Evolutionary conservation across 257 asterid species (phyloP).

Genomic region (Solanum tarapatanum): DNA sequence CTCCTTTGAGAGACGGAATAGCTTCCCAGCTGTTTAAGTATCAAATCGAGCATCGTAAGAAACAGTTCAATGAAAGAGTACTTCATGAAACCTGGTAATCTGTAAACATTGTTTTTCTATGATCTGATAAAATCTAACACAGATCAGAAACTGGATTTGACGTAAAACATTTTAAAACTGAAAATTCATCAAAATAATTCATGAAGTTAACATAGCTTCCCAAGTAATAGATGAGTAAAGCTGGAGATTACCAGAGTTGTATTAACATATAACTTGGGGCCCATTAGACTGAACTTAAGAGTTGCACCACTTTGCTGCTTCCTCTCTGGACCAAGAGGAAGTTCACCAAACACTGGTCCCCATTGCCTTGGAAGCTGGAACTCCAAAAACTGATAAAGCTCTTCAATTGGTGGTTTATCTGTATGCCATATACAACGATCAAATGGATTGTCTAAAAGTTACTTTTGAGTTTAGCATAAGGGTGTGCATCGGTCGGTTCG

Average conservation of each 20-base stretch:
- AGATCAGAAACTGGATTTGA: not conserved
- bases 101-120: not conserved
- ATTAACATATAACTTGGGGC: not conserved
- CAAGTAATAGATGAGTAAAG: not conserved
- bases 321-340: not conserved
- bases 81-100: not conserved
- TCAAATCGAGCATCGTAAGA: not conserved
- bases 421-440: not conserved
- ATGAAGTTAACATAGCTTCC: not conserved
- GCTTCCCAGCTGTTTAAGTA: not conserved
- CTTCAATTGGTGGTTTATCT: not conserved
- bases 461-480: not conserved
- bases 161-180: not conserved
- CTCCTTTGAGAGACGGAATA: not conserved
- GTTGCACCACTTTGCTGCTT: not conserved
- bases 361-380: not conserved
- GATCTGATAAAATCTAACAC: not conserved
- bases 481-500: too few species aligned
- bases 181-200: not conserved
- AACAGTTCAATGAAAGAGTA: not conserved
- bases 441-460: not conserved
- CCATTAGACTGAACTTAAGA: not conserved
- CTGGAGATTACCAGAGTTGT: not conserved
- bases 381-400: not conserved
- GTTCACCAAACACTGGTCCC: not conserved